Conservation (phyloP, 768 basidiomycete genomes). For the Boletus rubroflammeus region DNA sequence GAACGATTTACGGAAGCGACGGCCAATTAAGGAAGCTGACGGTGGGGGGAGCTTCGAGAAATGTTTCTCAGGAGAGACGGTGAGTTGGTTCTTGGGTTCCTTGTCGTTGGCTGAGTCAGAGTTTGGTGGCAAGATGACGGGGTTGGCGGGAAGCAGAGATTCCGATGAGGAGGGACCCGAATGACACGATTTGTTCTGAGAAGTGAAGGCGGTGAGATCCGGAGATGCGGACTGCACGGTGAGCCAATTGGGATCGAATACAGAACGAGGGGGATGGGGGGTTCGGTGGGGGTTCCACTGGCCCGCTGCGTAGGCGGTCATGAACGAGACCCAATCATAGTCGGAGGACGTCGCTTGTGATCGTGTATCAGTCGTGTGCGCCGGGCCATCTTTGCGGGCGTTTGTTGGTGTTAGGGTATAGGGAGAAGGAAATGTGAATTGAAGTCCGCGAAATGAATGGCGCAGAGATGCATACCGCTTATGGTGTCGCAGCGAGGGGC, state of each 20-base stretch:
- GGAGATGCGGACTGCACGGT: constrained; percentile 7
- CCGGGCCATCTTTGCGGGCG: constrained; percentile 11
- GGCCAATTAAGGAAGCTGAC: constrained; percentile 29
- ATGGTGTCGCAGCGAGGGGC: constrained; percentile 9
- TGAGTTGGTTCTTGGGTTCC: constrained; percentile 15
- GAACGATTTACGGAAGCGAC: constrained; percentile 46
- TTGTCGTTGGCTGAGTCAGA: constrained; percentile 16
- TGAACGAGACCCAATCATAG: constrained; percentile 74
- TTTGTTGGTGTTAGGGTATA: constrained; percentile 11
- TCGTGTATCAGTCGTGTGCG: constrained; percentile 12
- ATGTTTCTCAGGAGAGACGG: constrained; percentile 26
- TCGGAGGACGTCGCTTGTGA: constrained; percentile 27
- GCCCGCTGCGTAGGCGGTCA: constrained; percentile 70
- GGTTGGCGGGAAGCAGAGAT: constrained; percentile 3
- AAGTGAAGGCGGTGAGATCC: constrained; percentile 3
- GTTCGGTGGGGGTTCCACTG: constrained; percentile 77
- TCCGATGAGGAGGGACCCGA: constrained; percentile 10
- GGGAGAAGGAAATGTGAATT: constrained; percentile 12
- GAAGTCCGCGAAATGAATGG: constrained; percentile 1
- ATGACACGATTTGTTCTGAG: constrained; percentile 9
- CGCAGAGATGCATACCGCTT: constrained; percentile 21
- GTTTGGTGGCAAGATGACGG: constrained; percentile 7
- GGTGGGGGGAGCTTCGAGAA: constrained; percentile 25
- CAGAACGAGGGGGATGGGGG: constrained; percentile 52
- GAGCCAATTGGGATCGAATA: constrained; percentile 21